Percentiles rank a stretch among this genome's conserved stretches.
Evolutionary conservation across 805 yeast species (phyloP).

Genomic region (Candida tallmaniae): DNA sequence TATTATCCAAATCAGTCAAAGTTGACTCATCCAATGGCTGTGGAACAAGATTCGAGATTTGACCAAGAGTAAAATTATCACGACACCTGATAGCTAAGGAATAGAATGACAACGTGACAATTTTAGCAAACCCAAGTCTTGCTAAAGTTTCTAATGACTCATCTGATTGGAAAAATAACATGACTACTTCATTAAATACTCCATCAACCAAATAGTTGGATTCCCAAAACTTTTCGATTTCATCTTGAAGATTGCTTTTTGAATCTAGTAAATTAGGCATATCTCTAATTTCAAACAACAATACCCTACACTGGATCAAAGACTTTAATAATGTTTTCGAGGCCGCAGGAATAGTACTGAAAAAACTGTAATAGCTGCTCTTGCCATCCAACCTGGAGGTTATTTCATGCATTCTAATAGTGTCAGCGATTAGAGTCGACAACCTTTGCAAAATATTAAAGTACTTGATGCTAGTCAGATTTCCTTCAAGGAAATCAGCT

Average conservation of each 20-base stretch:
- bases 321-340: conserved; percentile 34
- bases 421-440: conserved; percentile 37
- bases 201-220: conserved; percentile 22
- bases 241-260: conserved; percentile 7
- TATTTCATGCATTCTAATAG: conserved; percentile 57
- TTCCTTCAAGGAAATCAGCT: conserved; percentile 9
- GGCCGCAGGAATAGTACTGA: conserved; percentile 23
- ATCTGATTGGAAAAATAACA: conserved; percentile 41
- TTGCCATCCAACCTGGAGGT: conserved; percentile 47
- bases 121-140: conserved; percentile 26
- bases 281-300: conserved; percentile 11
- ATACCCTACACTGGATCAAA: conserved; percentile 36
- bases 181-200: conserved; percentile 34
- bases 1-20: conserved; percentile 1
- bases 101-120: conserved; percentile 19
- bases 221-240: conserved; percentile 23
- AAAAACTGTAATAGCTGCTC: conserved; percentile 18
- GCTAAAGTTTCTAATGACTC: conserved; percentile 38
- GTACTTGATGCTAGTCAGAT: conserved; percentile 10
- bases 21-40: conserved; percentile 2
- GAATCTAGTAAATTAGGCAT: conserved; percentile 10
- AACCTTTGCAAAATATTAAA: conserved; percentile 16
- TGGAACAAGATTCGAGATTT: not conserved
- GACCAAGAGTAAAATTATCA: not conserved
- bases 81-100: conserved; percentile 15